A percentile compares a stretch with the other conserved stretches of the same genome.
These are phyloP conservation scores for Aureobasidium sp. DNA, from an alignment of 2,329 filamentous ascomycete species.

Conservation along the genomic window DNA sequence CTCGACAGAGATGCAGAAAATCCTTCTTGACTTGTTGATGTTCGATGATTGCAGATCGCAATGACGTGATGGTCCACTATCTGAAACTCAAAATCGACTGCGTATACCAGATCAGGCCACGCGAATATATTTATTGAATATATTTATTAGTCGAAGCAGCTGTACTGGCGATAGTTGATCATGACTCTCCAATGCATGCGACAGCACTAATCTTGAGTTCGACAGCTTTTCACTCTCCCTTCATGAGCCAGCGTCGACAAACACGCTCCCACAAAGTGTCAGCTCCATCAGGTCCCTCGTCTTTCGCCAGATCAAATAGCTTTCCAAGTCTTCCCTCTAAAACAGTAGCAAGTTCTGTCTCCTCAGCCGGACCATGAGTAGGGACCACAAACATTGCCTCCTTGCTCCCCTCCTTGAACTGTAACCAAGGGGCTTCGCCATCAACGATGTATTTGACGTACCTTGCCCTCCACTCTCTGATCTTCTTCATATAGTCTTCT, in stretches of 20 bases:
- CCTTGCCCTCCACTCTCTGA: constrained; percentile 10
- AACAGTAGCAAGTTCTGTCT: not conserved
- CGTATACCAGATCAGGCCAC: no score
- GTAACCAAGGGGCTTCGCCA: constrained; percentile 14
- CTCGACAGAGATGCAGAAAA: no score
- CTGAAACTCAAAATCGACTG: no score
- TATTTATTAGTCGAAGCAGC: no score
- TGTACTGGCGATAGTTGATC: no score
- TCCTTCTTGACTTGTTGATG: no score
- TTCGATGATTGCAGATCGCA: no score
- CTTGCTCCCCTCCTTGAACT: not conserved
- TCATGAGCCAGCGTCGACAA: constrained; percentile 10
- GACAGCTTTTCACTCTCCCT: constrained; percentile 11
- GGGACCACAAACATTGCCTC: not conserved
- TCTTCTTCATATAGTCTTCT: not conserved
- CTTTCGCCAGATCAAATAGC: not conserved
- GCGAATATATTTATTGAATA: no score
- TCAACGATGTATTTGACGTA: constrained; percentile 9
- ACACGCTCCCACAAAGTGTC: constrained; percentile 14
- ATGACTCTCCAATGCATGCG: no score
- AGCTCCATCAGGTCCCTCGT: not conserved
- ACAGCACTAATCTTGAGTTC: no score
- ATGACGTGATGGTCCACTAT: no score
- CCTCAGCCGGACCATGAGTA: not conserved
- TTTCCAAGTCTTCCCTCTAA: not conserved